These are phyloP conservation scores for Calocybe gangraenosa DNA, from an alignment of 768 basidiomycete species.

Conservation along the genomic window DNA sequence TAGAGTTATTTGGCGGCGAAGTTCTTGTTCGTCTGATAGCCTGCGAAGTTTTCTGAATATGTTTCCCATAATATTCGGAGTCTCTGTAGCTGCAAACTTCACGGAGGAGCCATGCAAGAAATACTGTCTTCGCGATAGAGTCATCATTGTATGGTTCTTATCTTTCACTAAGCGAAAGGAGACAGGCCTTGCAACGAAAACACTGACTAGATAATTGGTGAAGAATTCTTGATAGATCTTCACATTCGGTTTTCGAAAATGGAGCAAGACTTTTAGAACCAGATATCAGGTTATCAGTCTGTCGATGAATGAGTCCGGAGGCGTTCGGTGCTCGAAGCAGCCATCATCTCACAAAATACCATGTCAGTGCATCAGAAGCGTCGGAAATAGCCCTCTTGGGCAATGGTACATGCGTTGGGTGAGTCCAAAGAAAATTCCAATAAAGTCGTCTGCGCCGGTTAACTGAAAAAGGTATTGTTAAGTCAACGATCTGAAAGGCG, in stretches of 20 bases:
- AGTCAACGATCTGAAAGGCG: not conserved
- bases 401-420: slow-evolving; percentile 41
- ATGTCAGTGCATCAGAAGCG: slow-evolving; percentile 45
- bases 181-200: not conserved
- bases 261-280: slow-evolving; percentile 41
- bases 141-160: slow-evolving; percentile 29
- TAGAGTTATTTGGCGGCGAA: slow-evolving; percentile 7
- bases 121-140: slow-evolving; percentile 38
- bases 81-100: slow-evolving; percentile 48
- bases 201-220: slow-evolving; percentile 29
- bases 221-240: slow-evolving; percentile 40
- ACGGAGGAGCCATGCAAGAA: slow-evolving; percentile 47
- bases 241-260: slow-evolving; percentile 51
- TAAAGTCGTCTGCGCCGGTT: slow-evolving; percentile 44
- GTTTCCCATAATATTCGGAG: slow-evolving; percentile 39
- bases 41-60: slow-evolving; percentile 30
- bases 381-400: slow-evolving; percentile 40
- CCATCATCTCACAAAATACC: slow-evolving; percentile 36
- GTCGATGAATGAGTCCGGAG: not conserved
- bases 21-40: slow-evolving; percentile 18
- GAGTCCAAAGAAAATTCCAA: slow-evolving; percentile 48
- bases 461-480: slow-evolving; percentile 21
- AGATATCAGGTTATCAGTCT: slow-evolving; percentile 47
- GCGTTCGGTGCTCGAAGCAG: not conserved
- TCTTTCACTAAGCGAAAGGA: not conserved